Base-by-base conservation (phyloP, 1,284 basidiomycete species). In the Fomitopsis schrenkii region DNA sequence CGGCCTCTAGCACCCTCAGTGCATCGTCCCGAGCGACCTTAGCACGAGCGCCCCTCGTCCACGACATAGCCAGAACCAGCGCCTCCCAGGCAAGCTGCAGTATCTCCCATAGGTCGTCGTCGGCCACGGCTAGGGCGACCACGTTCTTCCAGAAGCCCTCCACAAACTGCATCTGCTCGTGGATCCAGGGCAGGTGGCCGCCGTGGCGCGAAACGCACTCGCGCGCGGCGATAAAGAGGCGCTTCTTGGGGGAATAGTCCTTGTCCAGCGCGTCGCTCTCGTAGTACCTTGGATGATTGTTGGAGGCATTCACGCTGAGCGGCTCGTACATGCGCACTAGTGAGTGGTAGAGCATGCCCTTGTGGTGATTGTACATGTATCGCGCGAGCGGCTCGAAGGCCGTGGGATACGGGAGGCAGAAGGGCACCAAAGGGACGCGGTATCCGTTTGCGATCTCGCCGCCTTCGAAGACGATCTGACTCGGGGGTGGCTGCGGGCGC, bases 371-470 rank as follows among this genome's bases (percentile, higher is more conserved):
- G 59, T 67, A 65, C 41, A 71, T 38, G 61, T 63, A 71, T 53
- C 48, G 30, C 55, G 57, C 33, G 35, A 70, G 42, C 14, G 55
- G 28, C 38, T 54, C 36, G 64, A 69, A 66, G 35, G 36, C 40
- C 6, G 53, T 26, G 17, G 63, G 63, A 60, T 60, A 33, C 15
- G 70, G 68, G 10, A 71, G 28, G 33, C 59, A 53, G 46, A 70
- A 28, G 28, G 63, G 63, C 22, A 69, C 62, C 36, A 67, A 33
- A 3, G 68, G 70, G 26, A 71, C 61, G 30, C 61, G 61, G 5
- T 65, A 52, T 17, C 48, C 55, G n/a, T 55, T 40, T 33, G 54
- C 54, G 52, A 50, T 56, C 35, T 54, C 35, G 19, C 52, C 52
- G 28, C 36, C 19, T 38, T 5, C 28, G 35, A 19, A 10, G 28